A percentile compares a stretch with the other conserved stretches of the same genome.
Conservation (phyloP, 1,284 basidiomycete genomes). For the Puccinia triticina region DNA sequence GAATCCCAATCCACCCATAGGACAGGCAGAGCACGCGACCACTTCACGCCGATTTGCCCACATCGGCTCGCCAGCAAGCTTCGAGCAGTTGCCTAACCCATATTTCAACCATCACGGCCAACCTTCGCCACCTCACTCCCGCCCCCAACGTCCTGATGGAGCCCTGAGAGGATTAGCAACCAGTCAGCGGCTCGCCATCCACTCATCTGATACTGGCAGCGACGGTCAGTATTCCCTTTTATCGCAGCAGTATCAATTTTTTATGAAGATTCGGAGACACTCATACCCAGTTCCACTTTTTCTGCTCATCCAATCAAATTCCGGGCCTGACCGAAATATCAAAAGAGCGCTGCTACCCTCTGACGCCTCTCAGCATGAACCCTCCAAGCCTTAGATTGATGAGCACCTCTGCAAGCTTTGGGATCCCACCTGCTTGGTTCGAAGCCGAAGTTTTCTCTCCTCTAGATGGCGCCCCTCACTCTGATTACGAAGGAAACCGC, state of each 20-base stretch:
- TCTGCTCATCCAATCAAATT: conserved; percentile 6
- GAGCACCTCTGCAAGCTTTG: conserved; percentile 9
- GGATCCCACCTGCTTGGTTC: conserved; percentile 33
- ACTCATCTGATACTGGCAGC: conserved; percentile 29
- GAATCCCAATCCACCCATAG: neutral
- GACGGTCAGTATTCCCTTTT: conserved; percentile 8
- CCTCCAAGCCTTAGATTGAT: conserved; percentile 17
- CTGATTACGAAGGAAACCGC: conserved; percentile 17
- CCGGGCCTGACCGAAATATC: neutral
- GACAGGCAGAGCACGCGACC: neutral
- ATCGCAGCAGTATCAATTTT: conserved; percentile 2
- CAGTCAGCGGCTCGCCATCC: neutral
- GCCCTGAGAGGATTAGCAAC: neutral
- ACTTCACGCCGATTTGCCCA: neutral
- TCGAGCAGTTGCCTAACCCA: neutral
- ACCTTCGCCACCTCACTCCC: neutral
- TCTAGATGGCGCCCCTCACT: conserved; percentile 11
- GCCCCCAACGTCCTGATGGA: neutral
- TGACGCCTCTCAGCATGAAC: conserved; percentile 12
- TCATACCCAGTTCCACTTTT: conserved; percentile 20
- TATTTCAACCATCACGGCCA: neutral
- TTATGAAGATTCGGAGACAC: conserved; percentile 27
- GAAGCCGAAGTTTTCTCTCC: conserved; percentile 12
- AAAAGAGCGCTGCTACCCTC: neutral
- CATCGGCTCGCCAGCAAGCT: conserved; percentile 20